Conservation (phyloP, 345 rosid species). For the Pistacia vera region DNA sequence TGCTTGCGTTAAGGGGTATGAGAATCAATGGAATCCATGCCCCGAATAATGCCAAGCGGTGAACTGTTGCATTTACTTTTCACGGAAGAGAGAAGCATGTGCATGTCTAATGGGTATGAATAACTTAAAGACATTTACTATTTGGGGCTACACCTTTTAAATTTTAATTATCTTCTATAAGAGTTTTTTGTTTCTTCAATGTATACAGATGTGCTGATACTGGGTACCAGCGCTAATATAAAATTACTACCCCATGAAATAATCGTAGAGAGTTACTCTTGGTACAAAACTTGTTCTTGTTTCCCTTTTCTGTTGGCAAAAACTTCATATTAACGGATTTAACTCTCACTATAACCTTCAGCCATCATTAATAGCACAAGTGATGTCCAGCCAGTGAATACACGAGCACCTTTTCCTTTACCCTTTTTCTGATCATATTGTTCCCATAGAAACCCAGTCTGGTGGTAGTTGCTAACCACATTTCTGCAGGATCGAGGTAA, state of each 20-base stretch:
- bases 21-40: too few relatives aligned
- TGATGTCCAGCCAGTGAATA: slow-evolving; percentile 89
- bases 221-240: not conserved
- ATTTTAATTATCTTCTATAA: not conserved
- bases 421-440: slow-evolving; percentile 84
- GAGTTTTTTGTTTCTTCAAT: not conserved
- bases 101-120: too few relatives aligned
- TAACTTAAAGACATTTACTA: not conserved
- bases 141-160: not conserved
- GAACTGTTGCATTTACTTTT: not conserved
- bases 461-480: slow-evolving; percentile 68
- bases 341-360: slow-evolving; percentile 48
- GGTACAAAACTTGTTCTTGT: not conserved
- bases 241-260: not conserved
- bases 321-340: not conserved
- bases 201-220: not conserved
- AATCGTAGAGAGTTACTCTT: not conserved
- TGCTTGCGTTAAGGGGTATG: too few relatives aligned
- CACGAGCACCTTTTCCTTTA: slow-evolving; percentile 71
- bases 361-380: slow-evolving; percentile 78
- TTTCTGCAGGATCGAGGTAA: slow-evolving; percentile 50
- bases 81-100: not conserved
- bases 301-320: not conserved
- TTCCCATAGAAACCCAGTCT: slow-evolving; percentile 89
- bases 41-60: not conserved